phyloP scores from a whole-genome alignment of 768 basidiomycete genomes.

The Leccinum boreale region DNA sequence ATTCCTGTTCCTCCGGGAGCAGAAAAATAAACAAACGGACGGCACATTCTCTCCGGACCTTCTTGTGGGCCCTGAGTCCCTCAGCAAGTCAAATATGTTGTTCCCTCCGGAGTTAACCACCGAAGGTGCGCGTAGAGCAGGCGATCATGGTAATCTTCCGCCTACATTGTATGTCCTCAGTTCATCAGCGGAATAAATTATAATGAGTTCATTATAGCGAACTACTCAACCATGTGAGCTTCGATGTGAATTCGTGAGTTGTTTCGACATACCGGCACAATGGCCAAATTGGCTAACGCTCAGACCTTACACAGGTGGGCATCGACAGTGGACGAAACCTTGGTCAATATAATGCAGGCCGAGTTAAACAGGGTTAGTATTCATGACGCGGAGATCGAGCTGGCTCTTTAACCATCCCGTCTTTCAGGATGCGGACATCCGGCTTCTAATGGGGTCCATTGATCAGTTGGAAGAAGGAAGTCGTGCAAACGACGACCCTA shows the following conservation, averaged over 20 bases:
- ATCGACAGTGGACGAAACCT: background rate
- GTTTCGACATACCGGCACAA: background rate
- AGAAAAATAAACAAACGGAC: background rate
- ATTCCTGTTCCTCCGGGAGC: background rate
- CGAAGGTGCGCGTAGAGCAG: background rate
- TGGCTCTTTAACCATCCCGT: background rate
- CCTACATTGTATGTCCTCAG: background rate
- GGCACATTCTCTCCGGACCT: background rate
- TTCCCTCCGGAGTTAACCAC: background rate
- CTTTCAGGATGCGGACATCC: background rate
- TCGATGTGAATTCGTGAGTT: constrained; percentile 8
- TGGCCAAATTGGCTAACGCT: background rate
- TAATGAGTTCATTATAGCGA: constrained; percentile 2
- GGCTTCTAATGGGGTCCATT: background rate
- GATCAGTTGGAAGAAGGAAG: background rate
- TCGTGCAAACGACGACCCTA: background rate
- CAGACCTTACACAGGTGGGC: background rate
- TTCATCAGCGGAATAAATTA: background rate
- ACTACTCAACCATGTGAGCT: background rate
- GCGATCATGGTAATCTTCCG: rapidly evolving
- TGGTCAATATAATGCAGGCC: background rate
- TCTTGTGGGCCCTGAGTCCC: too few relatives aligned
- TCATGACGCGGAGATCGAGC: background rate
- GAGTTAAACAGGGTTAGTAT: background rate
- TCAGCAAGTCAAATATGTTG: background rate